Conservation (phyloP, 129 eudicot genomes). For the Lactuca saligna region DNA sequence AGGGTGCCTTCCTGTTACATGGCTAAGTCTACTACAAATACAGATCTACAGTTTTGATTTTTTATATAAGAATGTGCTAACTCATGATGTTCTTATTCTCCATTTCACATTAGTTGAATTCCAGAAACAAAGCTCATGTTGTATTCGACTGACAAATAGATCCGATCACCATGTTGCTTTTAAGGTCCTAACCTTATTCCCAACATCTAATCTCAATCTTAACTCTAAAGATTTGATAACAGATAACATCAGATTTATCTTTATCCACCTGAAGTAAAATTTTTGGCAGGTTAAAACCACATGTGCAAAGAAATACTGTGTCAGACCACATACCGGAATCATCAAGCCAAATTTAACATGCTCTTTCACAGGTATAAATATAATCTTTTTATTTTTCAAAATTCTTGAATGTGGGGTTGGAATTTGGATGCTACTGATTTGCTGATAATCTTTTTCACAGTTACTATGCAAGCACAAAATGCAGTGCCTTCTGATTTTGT, state of each 20-base stretch:
- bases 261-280: constrained; percentile 13
- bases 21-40: constrained; percentile 7
- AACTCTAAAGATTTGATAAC: not conserved
- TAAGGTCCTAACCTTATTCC: constrained; percentile 25
- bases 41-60: not conserved
- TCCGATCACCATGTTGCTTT: constrained; percentile 58
- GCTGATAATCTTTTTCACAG: constrained; percentile 33
- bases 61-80: constrained; percentile 13
- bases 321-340: constrained; percentile 47
- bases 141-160: constrained; percentile 50
- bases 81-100: constrained; percentile 17
- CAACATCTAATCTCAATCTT: constrained; percentile 3
- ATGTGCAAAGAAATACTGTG: constrained; percentile 49
- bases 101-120: constrained; percentile 46
- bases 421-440: constrained; percentile 1
- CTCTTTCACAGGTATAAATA: constrained; percentile 48
- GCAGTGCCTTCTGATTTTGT: constrained; percentile 43
- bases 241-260: constrained; percentile 8
- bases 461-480: constrained; percentile 52
- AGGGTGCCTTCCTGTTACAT: not conserved
- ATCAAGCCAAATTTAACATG: constrained; percentile 40
- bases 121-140: constrained; percentile 59
- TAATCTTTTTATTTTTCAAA: constrained; percentile 1
- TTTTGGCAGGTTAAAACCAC: constrained; percentile 56
- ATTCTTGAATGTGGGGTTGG: not conserved